Conservation (phyloP, 768 basidiomycete species). For the Mrakia frigida region DNA sequence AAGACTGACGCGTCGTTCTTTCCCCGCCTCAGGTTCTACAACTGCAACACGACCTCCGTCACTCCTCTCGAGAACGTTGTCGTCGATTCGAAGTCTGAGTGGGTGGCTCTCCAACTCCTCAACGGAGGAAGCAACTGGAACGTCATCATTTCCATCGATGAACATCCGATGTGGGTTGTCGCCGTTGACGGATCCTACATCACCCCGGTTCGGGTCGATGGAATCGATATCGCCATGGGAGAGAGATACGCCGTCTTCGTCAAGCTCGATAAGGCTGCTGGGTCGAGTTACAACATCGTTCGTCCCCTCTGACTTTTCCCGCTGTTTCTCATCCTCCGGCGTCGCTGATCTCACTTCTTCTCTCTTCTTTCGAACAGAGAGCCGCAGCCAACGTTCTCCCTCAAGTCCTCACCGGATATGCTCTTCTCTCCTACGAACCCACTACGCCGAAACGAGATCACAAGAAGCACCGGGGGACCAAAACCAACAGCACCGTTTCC, state of each 20-base stretch:
- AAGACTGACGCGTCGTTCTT: background rate
- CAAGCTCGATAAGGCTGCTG: background rate
- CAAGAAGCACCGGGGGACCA: too few species aligned
- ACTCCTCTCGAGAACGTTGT: background rate
- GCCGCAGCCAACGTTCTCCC: background rate
- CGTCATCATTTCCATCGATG: conserved; percentile 27
- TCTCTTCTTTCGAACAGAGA: background rate
- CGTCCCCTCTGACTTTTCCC: background rate
- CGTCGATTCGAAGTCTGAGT: background rate
- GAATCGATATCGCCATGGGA: conserved; percentile 30
- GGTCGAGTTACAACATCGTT: background rate
- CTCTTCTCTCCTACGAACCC: background rate
- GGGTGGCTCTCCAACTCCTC: background rate
- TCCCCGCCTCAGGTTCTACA: background rate
- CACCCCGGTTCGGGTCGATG: conserved; percentile 25
- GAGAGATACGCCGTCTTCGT: conserved; percentile 35
- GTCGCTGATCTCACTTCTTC: background rate
- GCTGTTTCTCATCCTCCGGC: too few species aligned
- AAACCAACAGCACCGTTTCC: background rate
- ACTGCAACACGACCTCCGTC: background rate
- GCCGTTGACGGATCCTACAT: conserved; percentile 34
- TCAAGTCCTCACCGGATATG: background rate
- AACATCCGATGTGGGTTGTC: conserved; percentile 30
- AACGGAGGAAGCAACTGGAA: conserved; percentile 1
- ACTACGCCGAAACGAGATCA: background rate